These are phyloP conservation scores for Pseudofabraea citricarpa DNA, from an alignment of 2,329 filamentous ascomycete species.

Conservation along the genomic window DNA sequence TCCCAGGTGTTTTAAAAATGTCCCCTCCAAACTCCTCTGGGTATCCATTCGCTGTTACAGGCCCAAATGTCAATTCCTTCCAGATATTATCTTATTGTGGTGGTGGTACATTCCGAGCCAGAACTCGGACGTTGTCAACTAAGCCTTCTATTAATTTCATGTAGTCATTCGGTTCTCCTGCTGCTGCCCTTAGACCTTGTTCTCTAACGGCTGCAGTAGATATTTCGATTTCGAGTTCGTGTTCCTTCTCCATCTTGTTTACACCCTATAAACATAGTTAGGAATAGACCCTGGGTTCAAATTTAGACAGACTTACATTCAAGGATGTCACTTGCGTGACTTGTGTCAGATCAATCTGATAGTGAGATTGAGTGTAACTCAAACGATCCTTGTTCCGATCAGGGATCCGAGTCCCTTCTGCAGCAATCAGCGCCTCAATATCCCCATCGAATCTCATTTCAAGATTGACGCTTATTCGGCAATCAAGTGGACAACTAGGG, in stretches of 20 bases:
- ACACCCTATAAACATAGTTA: constrained; percentile 13
- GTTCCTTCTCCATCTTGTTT: constrained; percentile 52
- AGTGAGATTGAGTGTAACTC: constrained; percentile 83
- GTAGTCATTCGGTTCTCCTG: constrained; percentile 53
- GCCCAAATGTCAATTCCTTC: no score
- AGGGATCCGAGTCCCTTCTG: constrained; percentile 33
- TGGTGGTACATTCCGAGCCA: constrained; percentile 14
- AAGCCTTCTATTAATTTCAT: constrained; percentile 67
- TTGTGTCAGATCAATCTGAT: constrained; percentile 90
- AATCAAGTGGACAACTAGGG: constrained; percentile 75
- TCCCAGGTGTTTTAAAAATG: no score
- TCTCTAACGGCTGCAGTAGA: constrained; percentile 58
- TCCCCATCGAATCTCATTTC: constrained; percentile 83
- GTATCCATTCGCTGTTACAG: no score
- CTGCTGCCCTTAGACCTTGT: constrained; percentile 55
- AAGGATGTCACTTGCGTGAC: constrained; percentile 71
- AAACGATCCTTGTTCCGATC: constrained; percentile 85
- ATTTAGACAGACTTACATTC: constrained; percentile 25
- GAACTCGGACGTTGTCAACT: constrained; percentile 54
- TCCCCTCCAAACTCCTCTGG: no score
- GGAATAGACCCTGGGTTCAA: no score
- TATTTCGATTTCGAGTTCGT: constrained; percentile 78
- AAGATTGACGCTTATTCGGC: constrained; percentile 88
- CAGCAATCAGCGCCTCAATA: constrained; percentile 44
- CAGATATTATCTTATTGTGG: no score